Evolutionary conservation across 768 basidiomycete genomes (phyloP), one percentile per base, ranked within the genome.

Genomic region (Tricholoma sp.): DNA sequence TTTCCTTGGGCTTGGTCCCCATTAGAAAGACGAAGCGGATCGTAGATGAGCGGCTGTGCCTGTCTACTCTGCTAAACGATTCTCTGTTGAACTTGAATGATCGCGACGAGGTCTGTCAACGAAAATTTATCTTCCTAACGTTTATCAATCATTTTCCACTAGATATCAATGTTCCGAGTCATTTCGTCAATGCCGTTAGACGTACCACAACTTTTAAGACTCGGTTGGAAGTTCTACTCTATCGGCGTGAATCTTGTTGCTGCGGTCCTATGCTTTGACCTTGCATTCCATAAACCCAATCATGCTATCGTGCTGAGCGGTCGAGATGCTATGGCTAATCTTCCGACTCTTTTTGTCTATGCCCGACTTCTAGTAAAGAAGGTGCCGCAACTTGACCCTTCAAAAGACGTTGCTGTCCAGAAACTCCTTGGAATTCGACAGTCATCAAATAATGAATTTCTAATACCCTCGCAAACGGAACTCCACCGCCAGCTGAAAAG

Each of bases 191-290:
- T 11, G 8, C 8, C 6, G 0, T 56, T 57, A 6, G 66, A 76
- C 29, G n/a, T 60, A 1, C 32, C 19, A 0, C 39, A 60, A 7
- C 72, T 84, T 2, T 52, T 61, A 4, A 37, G 59, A 8, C 64
- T 82, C 2, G 74, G 67, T 0, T n/a, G 43, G 5, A 46, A 35
- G 11, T 79, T 82, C 57, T 53, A 63, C 19, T 16, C 19, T 18
- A 3, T 49, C n/a, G 50, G 54, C 22, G 58, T 65, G 1, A 72
- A 73, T 29, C 7, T 37, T 1, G 59, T 71, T 7, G 72, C 76
- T 0, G 75, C 76, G 10, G 59, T 80, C 8, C 14, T 82, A 4
- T 78, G 78, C 52, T 61, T 81, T 10, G 76, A 82, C 58, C 73
- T 76, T 55, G 62, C 68, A 43, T 81, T 78, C 59, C 54, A 60